A percentile compares a stretch with the other conserved stretches of the same genome.
Conservation (phyloP, 208 protist species). For the Novymonas esmeraldas region DNA sequence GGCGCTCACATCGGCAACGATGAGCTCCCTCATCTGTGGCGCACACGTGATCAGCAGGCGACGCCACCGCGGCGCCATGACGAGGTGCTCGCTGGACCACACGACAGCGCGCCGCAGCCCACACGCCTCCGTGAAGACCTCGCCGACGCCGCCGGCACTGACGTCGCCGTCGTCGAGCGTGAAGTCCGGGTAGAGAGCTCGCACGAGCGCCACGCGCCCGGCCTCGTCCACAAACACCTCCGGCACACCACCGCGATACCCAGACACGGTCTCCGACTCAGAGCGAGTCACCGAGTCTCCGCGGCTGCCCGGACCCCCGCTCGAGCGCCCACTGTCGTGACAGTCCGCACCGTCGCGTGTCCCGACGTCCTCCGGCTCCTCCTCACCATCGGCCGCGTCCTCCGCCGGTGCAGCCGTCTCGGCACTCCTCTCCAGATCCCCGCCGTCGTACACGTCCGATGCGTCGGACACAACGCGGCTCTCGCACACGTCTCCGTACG, state of each 20-base stretch:
- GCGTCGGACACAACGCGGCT: no score
- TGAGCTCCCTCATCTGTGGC: slow-evolving; percentile 7
- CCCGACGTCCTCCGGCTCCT: not conserved
- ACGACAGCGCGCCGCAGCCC: slow-evolving; percentile 9
- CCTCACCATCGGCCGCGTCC: no score
- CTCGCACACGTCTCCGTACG: no score
- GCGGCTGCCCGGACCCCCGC: not conserved
- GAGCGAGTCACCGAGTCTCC: no score
- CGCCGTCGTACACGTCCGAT: no score
- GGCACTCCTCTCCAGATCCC: no score
- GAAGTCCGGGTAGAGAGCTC: slow-evolving; percentile 8
- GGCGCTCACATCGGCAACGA: slow-evolving; percentile 25
- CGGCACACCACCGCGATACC: slow-evolving; percentile 6
- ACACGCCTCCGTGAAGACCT: slow-evolving; percentile 12
- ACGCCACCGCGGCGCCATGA: slow-evolving; percentile 7
- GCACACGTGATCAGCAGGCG: not conserved
- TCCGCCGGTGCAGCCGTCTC: no score
- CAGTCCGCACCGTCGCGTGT: no score
- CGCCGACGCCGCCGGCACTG: not conserved
- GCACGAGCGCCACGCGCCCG: not conserved
- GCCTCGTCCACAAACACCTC: not conserved
- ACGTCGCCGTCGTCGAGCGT: slow-evolving; percentile 3
- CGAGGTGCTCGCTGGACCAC: not conserved
- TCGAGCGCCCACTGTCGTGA: not conserved
- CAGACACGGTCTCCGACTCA: not conserved